Percentiles rank a stretch among this genome's conserved stretches.
Conservation (phyloP, 2,329 filamentous ascomycete species). For the Fusarium torulosum region DNA sequence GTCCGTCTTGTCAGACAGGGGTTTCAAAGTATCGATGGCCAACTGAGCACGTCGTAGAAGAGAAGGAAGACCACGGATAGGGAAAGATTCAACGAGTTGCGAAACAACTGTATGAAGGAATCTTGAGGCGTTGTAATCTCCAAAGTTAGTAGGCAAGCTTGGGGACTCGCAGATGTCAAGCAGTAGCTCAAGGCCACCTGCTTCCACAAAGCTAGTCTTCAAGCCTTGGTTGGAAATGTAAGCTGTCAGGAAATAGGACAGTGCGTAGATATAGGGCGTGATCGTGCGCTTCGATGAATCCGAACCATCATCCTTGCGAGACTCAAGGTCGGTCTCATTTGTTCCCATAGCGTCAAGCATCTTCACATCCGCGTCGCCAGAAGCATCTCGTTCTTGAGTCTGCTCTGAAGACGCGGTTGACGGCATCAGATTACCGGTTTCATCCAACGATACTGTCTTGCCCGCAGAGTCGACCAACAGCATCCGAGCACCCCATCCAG, state of each 20-base stretch:
- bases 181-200: slow-evolving; percentile 84
- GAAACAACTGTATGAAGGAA: slow-evolving; percentile 81
- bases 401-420: slow-evolving; percentile 50
- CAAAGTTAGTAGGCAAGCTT: slow-evolving; percentile 74
- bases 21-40: slow-evolving; percentile 75
- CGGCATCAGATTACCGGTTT: slow-evolving; percentile 59
- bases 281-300: slow-evolving; percentile 57
- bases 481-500: slow-evolving; percentile 83
- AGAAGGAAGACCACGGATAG: slow-evolving; percentile 84
- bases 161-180: slow-evolving; percentile 87
- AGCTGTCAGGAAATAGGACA: slow-evolving; percentile 79
- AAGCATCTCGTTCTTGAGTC: slow-evolving; percentile 55
- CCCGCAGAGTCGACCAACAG: slow-evolving; percentile 71
- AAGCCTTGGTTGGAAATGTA: slow-evolving; percentile 82
- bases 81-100: slow-evolving; percentile 82
- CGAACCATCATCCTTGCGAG: slow-evolving; percentile 29
- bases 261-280: slow-evolving; percentile 78
- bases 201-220: slow-evolving; percentile 79
- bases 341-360: slow-evolving; percentile 69
- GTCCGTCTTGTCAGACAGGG: slow-evolving; percentile 67
- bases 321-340: slow-evolving; percentile 28
- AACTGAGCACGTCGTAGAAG: slow-evolving; percentile 80
- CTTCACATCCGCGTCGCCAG: slow-evolving; percentile 67
- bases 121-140: slow-evolving; percentile 74
- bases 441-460: slow-evolving; percentile 65